Conservation (phyloP, 345 rosid genomes). For the Populus simonii region DNA sequence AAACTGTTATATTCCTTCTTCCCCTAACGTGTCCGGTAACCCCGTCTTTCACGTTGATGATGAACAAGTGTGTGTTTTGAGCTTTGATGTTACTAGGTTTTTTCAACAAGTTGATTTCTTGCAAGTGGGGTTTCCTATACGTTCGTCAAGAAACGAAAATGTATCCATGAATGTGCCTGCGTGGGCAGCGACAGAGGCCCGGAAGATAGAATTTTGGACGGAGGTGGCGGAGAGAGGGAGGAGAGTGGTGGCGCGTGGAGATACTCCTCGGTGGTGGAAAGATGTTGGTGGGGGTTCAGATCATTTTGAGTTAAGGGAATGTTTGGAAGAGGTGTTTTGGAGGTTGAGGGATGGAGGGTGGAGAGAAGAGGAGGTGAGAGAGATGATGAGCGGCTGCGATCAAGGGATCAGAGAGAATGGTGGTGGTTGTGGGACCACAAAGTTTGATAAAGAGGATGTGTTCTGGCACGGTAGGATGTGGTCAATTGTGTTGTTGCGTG, state of each 20-base stretch:
- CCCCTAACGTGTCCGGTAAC: slow-evolving; percentile 55
- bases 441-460: slow-evolving; percentile 8
- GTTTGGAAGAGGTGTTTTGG: slow-evolving; percentile 69
- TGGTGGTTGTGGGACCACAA: neutral
- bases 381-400: slow-evolving; percentile 54
- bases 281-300: slow-evolving; percentile 2
- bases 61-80: slow-evolving; percentile 44
- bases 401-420: neutral
- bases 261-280: slow-evolving; percentile 51
- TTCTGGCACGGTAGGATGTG: slow-evolving; percentile 24
- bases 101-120: slow-evolving; percentile 43
- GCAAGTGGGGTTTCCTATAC: slow-evolving; percentile 8
- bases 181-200: slow-evolving; percentile 49
- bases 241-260: slow-evolving; percentile 29
- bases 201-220: slow-evolving; percentile 68
- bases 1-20: slow-evolving; percentile 61
- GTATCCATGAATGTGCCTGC: slow-evolving; percentile 35
- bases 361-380: slow-evolving; percentile 72
- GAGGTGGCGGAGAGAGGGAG: slow-evolving; percentile 68
- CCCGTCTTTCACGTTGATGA: slow-evolving; percentile 67
- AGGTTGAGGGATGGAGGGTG: slow-evolving; percentile 77
- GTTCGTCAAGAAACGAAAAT: neutral
- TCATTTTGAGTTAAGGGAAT: slow-evolving; percentile 23
- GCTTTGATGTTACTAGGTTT: slow-evolving; percentile 61
- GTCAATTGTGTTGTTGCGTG: slow-evolving; percentile 38